Conservation (phyloP, 305 asterid genomes). For the Rubia occidens region DNA sequence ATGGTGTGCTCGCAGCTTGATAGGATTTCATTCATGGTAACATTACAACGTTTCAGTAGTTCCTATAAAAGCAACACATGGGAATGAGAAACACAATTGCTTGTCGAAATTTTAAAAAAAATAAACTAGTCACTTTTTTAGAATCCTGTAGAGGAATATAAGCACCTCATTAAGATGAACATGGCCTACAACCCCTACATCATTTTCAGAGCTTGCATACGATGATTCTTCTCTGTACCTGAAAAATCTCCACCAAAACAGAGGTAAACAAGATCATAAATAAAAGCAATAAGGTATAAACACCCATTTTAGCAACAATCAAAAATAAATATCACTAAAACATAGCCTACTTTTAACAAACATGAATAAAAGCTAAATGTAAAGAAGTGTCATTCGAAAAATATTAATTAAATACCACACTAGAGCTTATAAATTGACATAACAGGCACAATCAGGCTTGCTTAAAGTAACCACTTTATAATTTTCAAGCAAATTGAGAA, state of each 20-base stretch:
- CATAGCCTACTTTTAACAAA: background rate
- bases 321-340: background rate
- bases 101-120: background rate
- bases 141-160: conserved; percentile 17
- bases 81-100: conserved; percentile 11
- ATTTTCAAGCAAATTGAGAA: background rate
- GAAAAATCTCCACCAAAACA: conserved; percentile 19
- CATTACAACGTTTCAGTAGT: conserved; percentile 38
- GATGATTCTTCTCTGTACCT: conserved; percentile 47
- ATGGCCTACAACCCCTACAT: conserved; percentile 77
- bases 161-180: conserved; percentile 72
- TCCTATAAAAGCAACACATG: conserved; percentile 37
- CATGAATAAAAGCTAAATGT: background rate
- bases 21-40: conserved; percentile 43
- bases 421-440: background rate
- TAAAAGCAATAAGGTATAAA: background rate
- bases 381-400: background rate
- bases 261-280: conserved; percentile 7
- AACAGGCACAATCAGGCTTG: background rate
- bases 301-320: background rate
- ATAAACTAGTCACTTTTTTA: background rate
- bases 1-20: conserved; percentile 64
- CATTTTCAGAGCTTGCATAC: conserved; percentile 37
- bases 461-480: background rate
- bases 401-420: too few species aligned